These are phyloP conservation scores for Astrocystis sublimbata DNA, from an alignment of 495 filamentous ascomycete genomes.

Conservation along the genomic window DNA sequence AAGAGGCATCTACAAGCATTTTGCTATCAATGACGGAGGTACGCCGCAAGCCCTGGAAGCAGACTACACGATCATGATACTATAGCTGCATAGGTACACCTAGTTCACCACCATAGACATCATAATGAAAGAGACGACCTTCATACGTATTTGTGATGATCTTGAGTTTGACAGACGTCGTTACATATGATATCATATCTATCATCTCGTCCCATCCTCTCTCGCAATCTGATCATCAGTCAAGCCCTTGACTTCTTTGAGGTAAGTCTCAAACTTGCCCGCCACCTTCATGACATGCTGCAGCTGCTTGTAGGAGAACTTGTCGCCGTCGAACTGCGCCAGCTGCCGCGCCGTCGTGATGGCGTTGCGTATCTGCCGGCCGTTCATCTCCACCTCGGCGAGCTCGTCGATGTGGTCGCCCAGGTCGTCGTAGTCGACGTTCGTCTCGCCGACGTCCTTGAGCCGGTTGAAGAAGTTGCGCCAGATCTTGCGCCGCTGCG, in stretches of 20 bases:
- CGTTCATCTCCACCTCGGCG: constrained; percentile 37
- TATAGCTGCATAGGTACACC: too few species aligned
- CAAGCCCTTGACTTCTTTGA: background rate
- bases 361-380: constrained; percentile 18
- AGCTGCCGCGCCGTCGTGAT: constrained; percentile 26
- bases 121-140: too few species aligned
- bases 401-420: constrained; percentile 4
- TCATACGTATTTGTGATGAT: too few species aligned
- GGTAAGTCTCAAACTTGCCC: background rate
- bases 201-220: too few species aligned
- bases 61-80: too few species aligned
- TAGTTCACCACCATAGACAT: too few species aligned
- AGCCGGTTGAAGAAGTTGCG: constrained; percentile 25
- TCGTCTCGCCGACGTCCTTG: constrained; percentile 20
- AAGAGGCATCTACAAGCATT: too few species aligned
- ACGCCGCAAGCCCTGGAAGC: too few species aligned
- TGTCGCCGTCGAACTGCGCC: constrained; percentile 13
- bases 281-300: background rate
- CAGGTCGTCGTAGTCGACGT: constrained; percentile 29
- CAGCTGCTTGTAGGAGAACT: background rate
- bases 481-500: constrained; percentile 28
- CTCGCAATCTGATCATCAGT: background rate
- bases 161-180: too few species aligned
- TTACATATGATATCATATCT: too few species aligned
- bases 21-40: too few species aligned